phyloP scores from a whole-genome alignment of 371 early-diverging fungal genomes.

The Sanchytrium tribonematis region DNA sequence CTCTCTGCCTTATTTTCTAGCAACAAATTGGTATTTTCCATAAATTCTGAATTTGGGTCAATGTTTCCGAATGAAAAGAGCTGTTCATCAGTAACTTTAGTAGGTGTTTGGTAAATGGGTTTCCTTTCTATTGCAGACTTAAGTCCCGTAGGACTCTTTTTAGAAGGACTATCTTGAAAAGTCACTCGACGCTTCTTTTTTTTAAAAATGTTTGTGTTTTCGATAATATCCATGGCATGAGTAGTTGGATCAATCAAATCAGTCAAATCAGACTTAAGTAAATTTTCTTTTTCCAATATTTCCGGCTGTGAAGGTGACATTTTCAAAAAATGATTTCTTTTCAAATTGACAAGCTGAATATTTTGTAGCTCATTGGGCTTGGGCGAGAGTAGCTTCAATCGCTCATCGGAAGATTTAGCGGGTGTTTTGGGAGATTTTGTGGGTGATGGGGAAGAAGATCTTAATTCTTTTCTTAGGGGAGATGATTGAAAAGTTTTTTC shows the following conservation, averaged over 20 bases:
- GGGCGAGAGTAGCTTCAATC: not conserved
- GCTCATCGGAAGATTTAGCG: not conserved
- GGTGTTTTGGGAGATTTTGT: not conserved
- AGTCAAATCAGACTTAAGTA: not conserved
- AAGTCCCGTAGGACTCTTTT: too few species aligned
- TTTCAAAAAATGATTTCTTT: not conserved
- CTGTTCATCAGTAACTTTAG: too few species aligned
- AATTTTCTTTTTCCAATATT: not conserved
- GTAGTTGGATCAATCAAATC: not conserved
- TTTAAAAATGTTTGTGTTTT: not conserved
- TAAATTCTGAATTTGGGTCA: too few species aligned
- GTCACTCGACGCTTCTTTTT: not conserved
- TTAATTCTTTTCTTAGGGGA: not conserved
- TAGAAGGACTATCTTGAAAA: not conserved
- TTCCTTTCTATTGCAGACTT: too few species aligned
- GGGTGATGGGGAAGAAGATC: not conserved
- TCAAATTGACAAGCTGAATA: not conserved
- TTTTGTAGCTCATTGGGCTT: not conserved
- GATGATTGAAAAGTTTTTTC: not conserved
- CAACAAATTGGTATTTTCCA: too few species aligned
- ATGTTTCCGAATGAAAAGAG: too few species aligned
- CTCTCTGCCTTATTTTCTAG: too few species aligned
- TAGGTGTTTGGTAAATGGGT: too few species aligned
- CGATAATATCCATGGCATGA: not conserved
- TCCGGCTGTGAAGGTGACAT: not conserved